Evolutionary conservation across 1,139 yeast genomes (phyloP), one percentile per base, ranked within the genome.

Genomic region (Saccharomyces hybrid): DNA sequence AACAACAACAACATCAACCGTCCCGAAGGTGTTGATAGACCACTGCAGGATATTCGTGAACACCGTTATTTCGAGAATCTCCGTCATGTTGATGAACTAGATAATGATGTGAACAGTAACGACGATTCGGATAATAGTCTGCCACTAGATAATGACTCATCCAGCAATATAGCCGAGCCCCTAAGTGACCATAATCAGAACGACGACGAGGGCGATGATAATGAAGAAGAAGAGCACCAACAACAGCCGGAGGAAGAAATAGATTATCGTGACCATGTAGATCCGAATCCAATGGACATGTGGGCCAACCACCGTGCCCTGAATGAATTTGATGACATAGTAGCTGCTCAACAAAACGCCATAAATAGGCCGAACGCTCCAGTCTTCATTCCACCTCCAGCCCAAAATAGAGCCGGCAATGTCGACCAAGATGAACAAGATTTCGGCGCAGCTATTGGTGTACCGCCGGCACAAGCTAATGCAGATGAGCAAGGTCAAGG

Each of bases 401-500:
- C 29, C 16, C 48, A 48, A 31, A 48, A 54, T 5, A 41, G 41
- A 25, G 46, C 46, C 4, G 50, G 49, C 3, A 42, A 48, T 38
- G 47, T 32, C 1, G 47, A 27, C 9, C 51, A 29, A 26, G 46
- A 46, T 46, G 53, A 34, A 16, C 47, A 49, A 50, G 49, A 41
- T 46, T 8, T 34, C 27, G 23, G 46, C 4, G 47, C 41, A 14
- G 28, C n/a, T 20, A 20, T 20, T 20, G 23, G 23, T 3, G 23
- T 20, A 20, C 23, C 23, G 31, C 53, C 51, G 0, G 53, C 53
- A 11, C 52, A 50, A n/a, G 49, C 50, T n/a, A 58, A 53, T 41
- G 56, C 50, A 9, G 55, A 55, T 27, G 60, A 60, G 16, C 58
- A 53, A 14, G 59, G 60, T n/a, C 59, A 58, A 44, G 62, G 62